Percentiles rank a stretch among this genome's conserved stretches.
phyloP scores from a whole-genome alignment of 2,329 filamentous ascomycete species.

The Coniosporium tulheliwenetii region DNA sequence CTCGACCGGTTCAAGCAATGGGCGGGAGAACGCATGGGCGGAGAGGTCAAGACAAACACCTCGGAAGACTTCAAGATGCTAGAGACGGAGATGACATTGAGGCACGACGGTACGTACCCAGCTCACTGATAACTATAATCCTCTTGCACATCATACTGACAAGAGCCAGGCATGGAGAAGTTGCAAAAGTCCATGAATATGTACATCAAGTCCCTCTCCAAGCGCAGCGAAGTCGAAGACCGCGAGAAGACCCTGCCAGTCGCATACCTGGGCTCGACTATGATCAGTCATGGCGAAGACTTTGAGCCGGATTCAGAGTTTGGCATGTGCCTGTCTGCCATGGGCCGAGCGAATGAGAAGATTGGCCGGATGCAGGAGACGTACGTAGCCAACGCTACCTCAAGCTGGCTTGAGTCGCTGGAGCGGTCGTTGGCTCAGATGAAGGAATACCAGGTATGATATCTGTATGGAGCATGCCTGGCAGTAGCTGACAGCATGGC shows the following conservation, averaged over 20 bases:
- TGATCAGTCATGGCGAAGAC: slow-evolving; percentile 82
- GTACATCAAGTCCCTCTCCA: slow-evolving; percentile 79
- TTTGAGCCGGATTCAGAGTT: slow-evolving; percentile 86
- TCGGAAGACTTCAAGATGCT: slow-evolving; percentile 84
- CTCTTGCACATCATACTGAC: not conserved
- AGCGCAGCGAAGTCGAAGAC: slow-evolving; percentile 71
- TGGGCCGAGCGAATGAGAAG: slow-evolving; percentile 78
- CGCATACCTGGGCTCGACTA: slow-evolving; percentile 64
- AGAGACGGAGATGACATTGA: slow-evolving; percentile 77
- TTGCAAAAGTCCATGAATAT: slow-evolving; percentile 72
- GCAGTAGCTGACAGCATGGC: slow-evolving; percentile 1
- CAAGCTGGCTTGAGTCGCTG: slow-evolving; percentile 79
- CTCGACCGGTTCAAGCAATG: slow-evolving; percentile 95
- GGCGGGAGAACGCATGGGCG: slow-evolving; percentile 93
- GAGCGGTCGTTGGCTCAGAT: slow-evolving; percentile 84
- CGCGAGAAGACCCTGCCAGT: slow-evolving; percentile 75
- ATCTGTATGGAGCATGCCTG: not conserved
- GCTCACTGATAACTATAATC: too few species aligned
- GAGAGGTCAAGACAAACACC: slow-evolving; percentile 70
- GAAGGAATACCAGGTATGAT: slow-evolving; percentile 84
- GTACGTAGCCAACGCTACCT: slow-evolving; percentile 62
- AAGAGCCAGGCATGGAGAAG: slow-evolving; percentile 61
- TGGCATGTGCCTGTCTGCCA: slow-evolving; percentile 66
- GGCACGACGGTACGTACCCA: slow-evolving; percentile 58
- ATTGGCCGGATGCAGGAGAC: slow-evolving; percentile 73